phyloP scores from a whole-genome alignment of 2,329 filamentous ascomycete genomes.

The Pestalotiopsis sp. region DNA sequence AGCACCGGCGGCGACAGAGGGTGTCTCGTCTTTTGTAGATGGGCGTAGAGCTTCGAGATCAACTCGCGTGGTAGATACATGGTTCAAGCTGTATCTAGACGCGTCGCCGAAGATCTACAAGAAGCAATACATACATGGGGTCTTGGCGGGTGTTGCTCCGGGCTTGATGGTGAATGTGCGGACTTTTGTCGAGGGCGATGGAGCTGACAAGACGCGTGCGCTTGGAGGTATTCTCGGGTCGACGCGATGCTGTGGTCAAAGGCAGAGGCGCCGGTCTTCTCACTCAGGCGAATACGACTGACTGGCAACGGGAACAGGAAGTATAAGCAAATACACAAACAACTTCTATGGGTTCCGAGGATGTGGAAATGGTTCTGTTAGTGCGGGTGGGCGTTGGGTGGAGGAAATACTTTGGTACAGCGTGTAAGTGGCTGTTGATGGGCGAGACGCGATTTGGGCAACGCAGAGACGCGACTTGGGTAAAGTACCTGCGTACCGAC shows the following conservation, averaged over 20 bases:
- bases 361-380: slow-evolving; percentile 9
- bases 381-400: neutral
- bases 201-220: neutral
- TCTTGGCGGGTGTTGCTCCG: slow-evolving; percentile 8
- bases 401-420: slow-evolving; percentile 4
- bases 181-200: neutral
- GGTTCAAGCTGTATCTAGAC: slow-evolving; percentile 33
- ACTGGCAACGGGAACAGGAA: neutral
- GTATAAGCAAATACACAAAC: neutral
- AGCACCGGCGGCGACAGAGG: slow-evolving; percentile 90
- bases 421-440: slow-evolving; percentile 8
- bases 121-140: slow-evolving; percentile 33
- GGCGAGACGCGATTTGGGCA: slow-evolving; percentile 5
- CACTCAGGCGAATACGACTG: neutral
- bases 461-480: slow-evolving; percentile 5
- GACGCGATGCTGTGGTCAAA: neutral
- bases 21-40: slow-evolving; percentile 84
- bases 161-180: neutral
- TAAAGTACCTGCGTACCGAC: neutral
- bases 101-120: slow-evolving; percentile 33
- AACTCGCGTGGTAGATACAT: slow-evolving; percentile 96
- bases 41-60: slow-evolving; percentile 87
- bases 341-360: neutral
- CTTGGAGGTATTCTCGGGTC: neutral
- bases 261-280: neutral